These are phyloP conservation scores for Cymbopogon citratus DNA, from an alignment of 176 grass and related monocot genomes.

Conservation along the genomic window DNA sequence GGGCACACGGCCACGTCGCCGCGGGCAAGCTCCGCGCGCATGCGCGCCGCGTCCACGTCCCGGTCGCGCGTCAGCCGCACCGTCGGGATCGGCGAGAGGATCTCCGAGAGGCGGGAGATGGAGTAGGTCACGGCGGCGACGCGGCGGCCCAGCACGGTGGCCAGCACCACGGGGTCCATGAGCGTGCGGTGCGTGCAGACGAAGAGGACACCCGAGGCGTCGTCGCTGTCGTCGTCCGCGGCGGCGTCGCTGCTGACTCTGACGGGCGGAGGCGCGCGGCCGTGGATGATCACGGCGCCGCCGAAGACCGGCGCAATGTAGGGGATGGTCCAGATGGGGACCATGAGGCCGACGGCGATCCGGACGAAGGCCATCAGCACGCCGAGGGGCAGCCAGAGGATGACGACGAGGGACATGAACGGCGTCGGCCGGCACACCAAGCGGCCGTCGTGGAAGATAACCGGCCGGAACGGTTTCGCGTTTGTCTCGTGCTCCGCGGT, in stretches of 20 bases:
- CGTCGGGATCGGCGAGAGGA: slow-evolving; percentile 71
- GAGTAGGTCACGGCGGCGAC: slow-evolving; percentile 78
- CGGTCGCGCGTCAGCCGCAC: slow-evolving; percentile 63
- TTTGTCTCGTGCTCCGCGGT: slow-evolving; percentile 1
- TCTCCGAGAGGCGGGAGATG: slow-evolving; percentile 64
- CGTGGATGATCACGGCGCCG: slow-evolving; percentile 54
- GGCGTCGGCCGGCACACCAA: slow-evolving; percentile 70
- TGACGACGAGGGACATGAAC: slow-evolving; percentile 59
- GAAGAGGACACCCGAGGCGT: slow-evolving; percentile 52
- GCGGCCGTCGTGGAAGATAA: slow-evolving; percentile 92
- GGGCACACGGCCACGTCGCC: slow-evolving; percentile 87
- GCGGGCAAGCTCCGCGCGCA: slow-evolving; percentile 41
- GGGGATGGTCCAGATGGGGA: slow-evolving; percentile 54
- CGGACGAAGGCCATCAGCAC: slow-evolving; percentile 56
- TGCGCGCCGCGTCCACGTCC: slow-evolving; percentile 35
- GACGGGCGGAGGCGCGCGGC: slow-evolving; percentile 29
- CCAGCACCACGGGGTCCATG: slow-evolving; percentile 70
- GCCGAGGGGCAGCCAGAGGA: slow-evolving; percentile 81
- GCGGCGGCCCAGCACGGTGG: slow-evolving; percentile 49
- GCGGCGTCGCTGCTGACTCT: neutral
- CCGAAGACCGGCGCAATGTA: slow-evolving; percentile 55
- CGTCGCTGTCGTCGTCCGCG: neutral
- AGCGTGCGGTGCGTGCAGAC: slow-evolving; percentile 92
- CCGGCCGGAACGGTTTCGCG: slow-evolving; percentile 42
- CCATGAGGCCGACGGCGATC: slow-evolving; percentile 53